Base-by-base conservation (phyloP, 1,139 yeast genomes). In the Hyphopichia burtonii region DNA sequence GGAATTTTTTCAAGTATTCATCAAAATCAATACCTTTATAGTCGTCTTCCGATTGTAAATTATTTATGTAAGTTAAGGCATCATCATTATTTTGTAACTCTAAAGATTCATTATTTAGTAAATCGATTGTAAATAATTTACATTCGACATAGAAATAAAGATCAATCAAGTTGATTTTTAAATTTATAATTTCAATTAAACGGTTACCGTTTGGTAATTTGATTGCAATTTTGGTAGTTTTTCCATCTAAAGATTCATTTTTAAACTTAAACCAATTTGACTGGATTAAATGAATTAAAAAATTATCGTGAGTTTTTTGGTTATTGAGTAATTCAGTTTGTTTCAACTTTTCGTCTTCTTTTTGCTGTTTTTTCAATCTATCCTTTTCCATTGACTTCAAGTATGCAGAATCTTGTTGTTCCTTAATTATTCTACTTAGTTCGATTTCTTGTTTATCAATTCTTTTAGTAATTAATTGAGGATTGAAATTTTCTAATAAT, bases 61-160 rank as follows among this genome's bases (percentile, higher is more conserved):
- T 48, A 25, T 47, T 47, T n/a, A 51, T 42, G n/a, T 42, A 32
- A 3, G 42, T 44, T 15, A 48, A 39, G 14, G 43, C 51, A 10
- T 48, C 53, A 31, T 47, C 46, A 28, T 47, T 56, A 22, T 44
- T 41, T 14, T 34, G 28, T 18, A 43, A 41, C 8, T 52, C 57
- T 11, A 42, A 42, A 14, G 46, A 44, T 3, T 50, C 49, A 11
- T 49, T 50, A 6, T 44, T 48, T 17, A 45, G 47, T 39, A 49
- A 32, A 11, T 51, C 52, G 25, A 45, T 44, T n/a, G 51, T 48
- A 40, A 59, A 57, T 32, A 72, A 47, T 41, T 66, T 65, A 15
- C 73, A 65, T 46, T 85, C 89, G 35, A 87, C 79, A 52, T 73
- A 80, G 36, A 82, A 71, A 58, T 88, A 89, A 4, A 91, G 59